phyloP scores from a whole-genome alignment of 1,284 basidiomycete genomes.

The Puccinia polysora region DNA sequence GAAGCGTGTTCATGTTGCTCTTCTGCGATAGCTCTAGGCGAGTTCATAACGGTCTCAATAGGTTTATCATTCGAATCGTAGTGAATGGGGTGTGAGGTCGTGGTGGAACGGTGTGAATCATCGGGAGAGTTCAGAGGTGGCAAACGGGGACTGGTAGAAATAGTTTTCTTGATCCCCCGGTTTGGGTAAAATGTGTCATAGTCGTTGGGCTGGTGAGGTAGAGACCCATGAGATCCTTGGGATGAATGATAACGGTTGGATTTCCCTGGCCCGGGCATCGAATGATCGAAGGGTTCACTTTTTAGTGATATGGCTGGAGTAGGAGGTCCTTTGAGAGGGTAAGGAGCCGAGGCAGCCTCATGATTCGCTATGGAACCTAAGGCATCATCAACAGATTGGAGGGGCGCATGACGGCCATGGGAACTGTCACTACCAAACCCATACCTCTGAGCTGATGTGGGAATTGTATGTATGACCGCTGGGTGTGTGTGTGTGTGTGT shows the following conservation, averaged over 20 bases:
- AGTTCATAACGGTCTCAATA: not conserved
- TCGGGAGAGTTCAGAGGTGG: not conserved
- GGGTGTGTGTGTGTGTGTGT: too few relatives aligned
- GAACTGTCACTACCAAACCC: not conserved
- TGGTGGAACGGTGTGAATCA: not conserved
- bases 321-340: not conserved
- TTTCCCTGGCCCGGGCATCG: not conserved
- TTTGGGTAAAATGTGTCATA: not conserved
- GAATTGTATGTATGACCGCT: too few relatives aligned
- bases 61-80: not conserved
- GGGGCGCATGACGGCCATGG: not conserved
- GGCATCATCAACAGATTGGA: not conserved
- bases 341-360: conserved; percentile 11
- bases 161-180: not conserved
- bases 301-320: conserved; percentile 22
- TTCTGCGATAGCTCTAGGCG: conserved; percentile 5
- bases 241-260: not conserved
- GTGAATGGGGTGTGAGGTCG: not conserved
- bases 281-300: conserved; percentile 33
- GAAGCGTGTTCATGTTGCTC: not conserved
- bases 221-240: not conserved
- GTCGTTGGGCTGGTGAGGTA: not conserved
- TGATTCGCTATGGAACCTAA: not conserved
- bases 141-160: not conserved
- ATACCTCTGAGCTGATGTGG: too few relatives aligned